Base-by-base conservation (phyloP, 495 filamentous ascomycete genomes). In the Penicillium tannophilum region DNA sequence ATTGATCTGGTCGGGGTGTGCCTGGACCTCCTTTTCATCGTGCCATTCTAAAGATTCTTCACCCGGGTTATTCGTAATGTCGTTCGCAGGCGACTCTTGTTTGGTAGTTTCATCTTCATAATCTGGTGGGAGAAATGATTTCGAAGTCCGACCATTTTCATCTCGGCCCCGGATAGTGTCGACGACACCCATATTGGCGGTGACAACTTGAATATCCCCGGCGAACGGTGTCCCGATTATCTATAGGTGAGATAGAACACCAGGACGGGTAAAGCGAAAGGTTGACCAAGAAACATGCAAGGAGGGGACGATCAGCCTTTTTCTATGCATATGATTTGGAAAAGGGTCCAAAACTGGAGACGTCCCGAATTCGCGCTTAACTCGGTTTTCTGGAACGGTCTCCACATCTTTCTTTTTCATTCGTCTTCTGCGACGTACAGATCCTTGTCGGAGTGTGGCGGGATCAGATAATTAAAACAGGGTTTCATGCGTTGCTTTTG, bases 1-100 rank as follows among this genome's bases (percentile, higher is more conserved):
- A 9, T 67, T 73, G 41, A 75, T 52, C 48, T 62, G 48, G 31
- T 71, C 65, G 2, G 70, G 69, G 17, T 73, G 52, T 39, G 46
- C 41, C 49, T 65, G 56, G 19, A 67, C 56, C 44, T 72, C 71
- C 59, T 72, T 74, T 36, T 74, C 73, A 54, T 59, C 57, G 16
- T 33, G 39, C 43, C 54, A 47, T 64, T 26, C 58, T 63, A 52
- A 48, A 60, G 36, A 62, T 26, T 42, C 36, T 10, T 49, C 46
- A n/a, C 26, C 46, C 6, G 59, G 31, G 23, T n/a, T 9, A 33
- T 33, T 9, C 9, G 44, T 24, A 28, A 19, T 43, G 36, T 43
- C 59, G 36, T 55, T 39, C 2, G 47, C 39, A 7, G 51, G 26
- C 4, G 17, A 9, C 9, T 48, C 52, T 11, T 58, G 54, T 42